Percentiles rank a stretch among this genome's conserved stretches.
phyloP scores from a whole-genome alignment of 495 filamentous ascomycete genomes.

The Aspergillus asperescens region DNA sequence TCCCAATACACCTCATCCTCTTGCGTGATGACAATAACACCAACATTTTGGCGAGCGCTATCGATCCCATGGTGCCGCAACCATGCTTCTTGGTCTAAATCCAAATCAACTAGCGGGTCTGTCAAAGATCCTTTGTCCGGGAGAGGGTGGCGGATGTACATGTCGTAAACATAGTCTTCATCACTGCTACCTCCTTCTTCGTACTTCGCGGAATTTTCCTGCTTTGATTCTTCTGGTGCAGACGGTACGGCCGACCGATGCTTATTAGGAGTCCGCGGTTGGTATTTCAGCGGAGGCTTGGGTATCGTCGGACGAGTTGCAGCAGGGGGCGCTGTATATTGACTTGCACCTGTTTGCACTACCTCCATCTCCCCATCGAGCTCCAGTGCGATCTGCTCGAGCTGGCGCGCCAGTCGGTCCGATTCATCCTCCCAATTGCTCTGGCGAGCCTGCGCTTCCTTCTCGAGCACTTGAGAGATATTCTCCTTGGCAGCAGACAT shows the following conservation, averaged over 20 bases:
- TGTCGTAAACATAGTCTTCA: conserved; percentile 59
- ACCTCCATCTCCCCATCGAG: conserved; percentile 25
- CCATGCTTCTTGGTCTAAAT: conserved; percentile 28
- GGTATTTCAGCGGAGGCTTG: conserved; percentile 35
- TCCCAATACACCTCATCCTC: conserved; percentile 58
- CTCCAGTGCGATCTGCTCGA: conserved; percentile 47
- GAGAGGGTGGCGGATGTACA: conserved; percentile 50
- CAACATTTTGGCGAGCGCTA: conserved; percentile 40
- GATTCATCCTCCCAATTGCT: conserved; percentile 43
- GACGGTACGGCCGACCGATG: conserved; percentile 18
- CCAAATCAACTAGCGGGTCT: conserved; percentile 30
- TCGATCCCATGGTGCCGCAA: conserved; percentile 29
- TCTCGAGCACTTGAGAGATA: conserved; percentile 32
- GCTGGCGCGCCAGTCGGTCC: conserved; percentile 38
- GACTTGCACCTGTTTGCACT: conserved; percentile 16
- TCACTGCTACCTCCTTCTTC: conserved; percentile 39
- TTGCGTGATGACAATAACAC: conserved; percentile 53
- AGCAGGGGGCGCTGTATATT: background rate
- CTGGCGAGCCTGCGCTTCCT: conserved; percentile 28
- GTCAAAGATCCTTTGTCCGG: conserved; percentile 25
- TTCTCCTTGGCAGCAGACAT: conserved; percentile 40
- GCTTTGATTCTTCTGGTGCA: conserved; percentile 14
- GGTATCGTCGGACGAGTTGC: conserved; percentile 11
- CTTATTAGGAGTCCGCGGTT: conserved; percentile 33
- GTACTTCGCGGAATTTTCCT: conserved; percentile 1